These are phyloP conservation scores for Pythium volutum DNA, from an alignment of 352 stramenopile genomes.

Conservation along the genomic window DNA sequence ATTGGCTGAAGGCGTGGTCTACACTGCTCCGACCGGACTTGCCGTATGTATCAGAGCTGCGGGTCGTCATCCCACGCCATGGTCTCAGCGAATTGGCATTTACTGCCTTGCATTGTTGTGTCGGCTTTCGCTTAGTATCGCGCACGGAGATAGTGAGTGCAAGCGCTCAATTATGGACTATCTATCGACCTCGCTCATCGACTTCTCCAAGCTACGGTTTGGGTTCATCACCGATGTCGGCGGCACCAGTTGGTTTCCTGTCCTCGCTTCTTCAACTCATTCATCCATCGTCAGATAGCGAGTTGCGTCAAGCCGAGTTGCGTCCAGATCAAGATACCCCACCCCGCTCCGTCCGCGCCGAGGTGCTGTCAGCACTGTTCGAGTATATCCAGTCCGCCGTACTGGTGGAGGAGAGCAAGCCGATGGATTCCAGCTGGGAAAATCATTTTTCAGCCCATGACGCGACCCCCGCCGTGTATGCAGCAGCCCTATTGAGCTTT, in stretches of 20 bases:
- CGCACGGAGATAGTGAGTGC: neutral
- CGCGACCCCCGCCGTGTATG: constrained; percentile 3
- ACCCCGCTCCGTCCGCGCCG: neutral
- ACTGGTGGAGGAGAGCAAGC: constrained; percentile 12
- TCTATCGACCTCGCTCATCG: constrained; percentile 3
- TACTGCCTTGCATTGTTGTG: constrained; percentile 14
- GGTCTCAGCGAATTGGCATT: constrained; percentile 17
- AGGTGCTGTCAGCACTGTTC: constrained; percentile 9
- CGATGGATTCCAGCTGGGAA: constrained; percentile 17
- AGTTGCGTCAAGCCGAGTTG: neutral
- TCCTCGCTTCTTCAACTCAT: constrained; percentile 10
- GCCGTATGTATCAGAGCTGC: constrained; percentile 13
- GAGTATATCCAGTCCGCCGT: constrained; percentile 17
- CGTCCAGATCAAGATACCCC: neutral
- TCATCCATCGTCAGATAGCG: constrained; percentile 13
- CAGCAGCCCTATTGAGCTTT: constrained; percentile 9
- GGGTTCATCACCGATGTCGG: constrained; percentile 1
- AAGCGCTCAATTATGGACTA: constrained; percentile 15
- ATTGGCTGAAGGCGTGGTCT: constrained; percentile 21
- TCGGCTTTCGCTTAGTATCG: constrained; percentile 11
- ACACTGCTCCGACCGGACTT: constrained; percentile 18
- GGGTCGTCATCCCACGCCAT: neutral
- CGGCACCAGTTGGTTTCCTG: constrained; percentile 16
- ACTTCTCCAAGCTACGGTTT: neutral
- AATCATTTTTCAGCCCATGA: constrained; percentile 1